Evolutionary conservation across 2,329 filamentous ascomycete genomes (phyloP).

Genomic region (Thermochaetoides dissita): DNA sequence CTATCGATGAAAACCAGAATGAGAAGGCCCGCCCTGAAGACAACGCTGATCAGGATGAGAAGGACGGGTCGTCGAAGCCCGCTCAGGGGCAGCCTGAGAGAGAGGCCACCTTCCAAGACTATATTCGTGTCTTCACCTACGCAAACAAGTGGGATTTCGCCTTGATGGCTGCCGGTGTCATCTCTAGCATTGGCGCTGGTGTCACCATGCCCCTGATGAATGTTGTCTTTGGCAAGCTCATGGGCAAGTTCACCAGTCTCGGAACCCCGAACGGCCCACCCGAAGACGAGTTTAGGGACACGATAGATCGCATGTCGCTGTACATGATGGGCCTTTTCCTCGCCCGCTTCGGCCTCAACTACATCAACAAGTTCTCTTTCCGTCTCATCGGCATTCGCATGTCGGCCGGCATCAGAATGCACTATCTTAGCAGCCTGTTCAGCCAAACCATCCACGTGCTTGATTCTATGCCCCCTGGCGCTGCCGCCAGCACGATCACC

Average conservation of each 20-base stretch:
- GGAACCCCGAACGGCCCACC: not conserved
- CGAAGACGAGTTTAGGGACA: constrained; percentile 25
- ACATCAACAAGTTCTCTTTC: constrained; percentile 39
- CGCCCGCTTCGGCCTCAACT: constrained; percentile 48
- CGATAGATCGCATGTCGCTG: constrained; percentile 36
- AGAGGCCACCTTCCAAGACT: constrained; percentile 32
- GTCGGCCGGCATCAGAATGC: constrained; percentile 46
- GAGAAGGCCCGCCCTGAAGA: not conserved
- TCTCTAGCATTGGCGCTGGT: constrained; percentile 38
- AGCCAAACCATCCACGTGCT: constrained; percentile 53
- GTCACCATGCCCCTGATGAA: constrained; percentile 46
- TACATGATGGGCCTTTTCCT: constrained; percentile 61
- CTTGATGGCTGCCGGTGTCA: constrained; percentile 30
- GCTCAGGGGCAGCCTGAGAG: constrained; percentile 28
- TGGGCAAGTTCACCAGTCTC: constrained; percentile 34
- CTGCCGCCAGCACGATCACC: constrained; percentile 50
- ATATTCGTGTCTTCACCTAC: constrained; percentile 39
- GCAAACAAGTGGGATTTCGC: constrained; percentile 37
- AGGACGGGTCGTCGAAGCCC: constrained; percentile 2
- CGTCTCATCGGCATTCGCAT: constrained; percentile 49
- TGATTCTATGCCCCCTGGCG: constrained; percentile 49
- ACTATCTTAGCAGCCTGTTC: constrained; percentile 52
- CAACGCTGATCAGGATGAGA: not conserved
- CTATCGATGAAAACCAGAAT: constrained; percentile 1
- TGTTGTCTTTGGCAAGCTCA: constrained; percentile 40